These are phyloP conservation scores for Lachnellula cervina DNA, from an alignment of 2,329 filamentous ascomycete species.

Conservation along the genomic window DNA sequence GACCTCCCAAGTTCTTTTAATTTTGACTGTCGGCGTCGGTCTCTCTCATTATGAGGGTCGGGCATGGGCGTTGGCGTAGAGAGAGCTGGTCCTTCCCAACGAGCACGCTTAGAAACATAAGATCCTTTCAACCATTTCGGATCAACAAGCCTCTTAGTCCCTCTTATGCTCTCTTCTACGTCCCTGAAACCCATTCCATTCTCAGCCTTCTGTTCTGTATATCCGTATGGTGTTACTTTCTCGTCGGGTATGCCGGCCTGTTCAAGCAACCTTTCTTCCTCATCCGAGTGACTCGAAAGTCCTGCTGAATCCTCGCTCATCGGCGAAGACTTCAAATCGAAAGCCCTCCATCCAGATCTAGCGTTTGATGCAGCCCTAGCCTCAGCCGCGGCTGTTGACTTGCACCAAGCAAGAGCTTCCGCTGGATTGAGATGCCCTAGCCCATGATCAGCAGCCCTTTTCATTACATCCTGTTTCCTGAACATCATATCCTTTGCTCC, in stretches of 20 bases:
- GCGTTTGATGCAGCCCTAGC: neutral
- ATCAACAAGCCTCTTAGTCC: constrained; percentile 20
- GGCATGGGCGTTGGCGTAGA: constrained; percentile 28
- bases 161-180: neutral
- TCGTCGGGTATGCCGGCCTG: neutral
- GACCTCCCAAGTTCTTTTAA: neutral
- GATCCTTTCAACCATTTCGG: constrained; percentile 29
- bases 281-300: neutral
- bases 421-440: constrained; percentile 17
- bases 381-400: constrained; percentile 14
- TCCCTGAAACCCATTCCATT: neutral
- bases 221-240: neutral
- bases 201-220: neutral
- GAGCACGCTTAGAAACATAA: constrained; percentile 27
- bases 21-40: constrained; percentile 5
- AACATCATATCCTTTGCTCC: constrained; percentile 23
- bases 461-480: constrained; percentile 20
- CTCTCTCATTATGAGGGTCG: neutral
- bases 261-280: neutral
- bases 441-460: constrained; percentile 18
- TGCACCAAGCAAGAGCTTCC: constrained; percentile 23
- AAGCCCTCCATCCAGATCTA: neutral
- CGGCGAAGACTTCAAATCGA: neutral
- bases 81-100: constrained; percentile 23
- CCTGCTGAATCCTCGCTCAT: neutral